Evolutionary conservation across 495 filamentous ascomycete genomes (phyloP).

Genomic region (Aspergillus taichungensis): DNA sequence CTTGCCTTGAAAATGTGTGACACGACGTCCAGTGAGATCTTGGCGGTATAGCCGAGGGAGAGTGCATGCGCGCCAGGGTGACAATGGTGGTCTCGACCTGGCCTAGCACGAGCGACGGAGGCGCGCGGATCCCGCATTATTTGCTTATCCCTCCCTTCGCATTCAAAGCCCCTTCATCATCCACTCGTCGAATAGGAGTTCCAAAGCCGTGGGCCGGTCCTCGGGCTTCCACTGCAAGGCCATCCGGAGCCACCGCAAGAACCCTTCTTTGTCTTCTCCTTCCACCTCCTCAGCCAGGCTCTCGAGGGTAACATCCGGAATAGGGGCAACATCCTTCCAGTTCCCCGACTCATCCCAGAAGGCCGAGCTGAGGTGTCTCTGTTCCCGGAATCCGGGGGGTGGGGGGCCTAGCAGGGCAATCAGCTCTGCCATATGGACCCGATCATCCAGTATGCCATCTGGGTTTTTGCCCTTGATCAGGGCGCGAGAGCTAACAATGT

Average conservation of each 20-base stretch:
- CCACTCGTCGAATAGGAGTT: conserved; percentile 34
- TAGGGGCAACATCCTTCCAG: conserved; percentile 14
- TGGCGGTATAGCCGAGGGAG: too few species aligned
- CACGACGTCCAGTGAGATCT: too few species aligned
- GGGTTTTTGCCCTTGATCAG: conserved; percentile 1
- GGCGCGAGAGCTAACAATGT: conserved; percentile 6
- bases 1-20: too few species aligned
- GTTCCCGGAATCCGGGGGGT: conserved; percentile 22
- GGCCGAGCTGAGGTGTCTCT: conserved; percentile 9
- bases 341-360: conserved; percentile 17
- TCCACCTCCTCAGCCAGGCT: conserved; percentile 7
- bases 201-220: conserved; percentile 28
- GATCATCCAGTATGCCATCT: conserved; percentile 12
- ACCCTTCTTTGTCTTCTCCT: conserved; percentile 24
- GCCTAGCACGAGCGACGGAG: too few species aligned
- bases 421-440: conserved; percentile 29
- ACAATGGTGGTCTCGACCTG: too few species aligned
- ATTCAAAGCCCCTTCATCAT: conserved; percentile 20
- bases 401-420: conserved; percentile 34
- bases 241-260: conserved; percentile 29
- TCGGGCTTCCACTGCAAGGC: conserved; percentile 39
- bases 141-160: too few species aligned
- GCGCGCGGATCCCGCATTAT: too few species aligned
- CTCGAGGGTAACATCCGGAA: conserved; percentile 14
- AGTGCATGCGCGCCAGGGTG: too few species aligned